These are phyloP conservation scores for Suillus fuscotomentosus DNA, from an alignment of 768 basidiomycete species.

Conservation along the genomic window DNA sequence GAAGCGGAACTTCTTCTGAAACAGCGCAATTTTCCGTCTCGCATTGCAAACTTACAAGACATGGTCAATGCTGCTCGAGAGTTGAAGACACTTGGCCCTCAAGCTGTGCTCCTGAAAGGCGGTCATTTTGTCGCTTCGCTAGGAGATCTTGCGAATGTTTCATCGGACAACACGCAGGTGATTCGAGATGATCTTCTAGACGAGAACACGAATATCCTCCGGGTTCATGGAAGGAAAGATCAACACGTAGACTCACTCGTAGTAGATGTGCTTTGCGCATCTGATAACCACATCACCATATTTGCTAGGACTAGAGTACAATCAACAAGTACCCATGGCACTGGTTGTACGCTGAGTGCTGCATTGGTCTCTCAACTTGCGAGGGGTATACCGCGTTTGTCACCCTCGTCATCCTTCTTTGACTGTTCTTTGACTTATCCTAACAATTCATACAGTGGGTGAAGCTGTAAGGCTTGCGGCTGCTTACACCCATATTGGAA, in stretches of 20 bases:
- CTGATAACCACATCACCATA: constrained; percentile 38
- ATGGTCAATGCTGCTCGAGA: constrained; percentile 58
- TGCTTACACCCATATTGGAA: constrained; percentile 72
- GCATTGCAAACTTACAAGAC: constrained; percentile 48
- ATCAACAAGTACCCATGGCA: constrained; percentile 82
- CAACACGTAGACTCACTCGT: constrained; percentile 38
- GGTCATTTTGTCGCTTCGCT: constrained; percentile 62
- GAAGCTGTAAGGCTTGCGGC: constrained; percentile 63
- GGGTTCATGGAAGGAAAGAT: constrained; percentile 13
- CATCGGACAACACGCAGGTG: constrained; percentile 32
- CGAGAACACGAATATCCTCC: constrained; percentile 67
- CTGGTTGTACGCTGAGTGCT: constrained; percentile 89
- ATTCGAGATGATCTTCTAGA: constrained; percentile 44
- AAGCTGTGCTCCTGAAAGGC: constrained; percentile 78
- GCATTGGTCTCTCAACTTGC: constrained; percentile 72
- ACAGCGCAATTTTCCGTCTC: constrained; percentile 21
- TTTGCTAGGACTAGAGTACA: constrained; percentile 62
- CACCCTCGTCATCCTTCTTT: constrained; percentile 9
- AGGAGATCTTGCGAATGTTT: constrained; percentile 42
- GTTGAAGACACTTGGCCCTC: constrained; percentile 47
- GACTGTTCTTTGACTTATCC: neutral
- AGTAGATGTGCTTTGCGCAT: constrained; percentile 58
- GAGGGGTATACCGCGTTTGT: constrained; percentile 40
- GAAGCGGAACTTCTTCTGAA: constrained; percentile 75
- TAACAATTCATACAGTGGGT: constrained; percentile 36